A percentile compares a stretch with the other conserved stretches of the same genome.
These are phyloP conservation scores for Leucoagaricus sp. DNA, from an alignment of 1,284 basidiomycete genomes.

Conservation along the genomic window DNA sequence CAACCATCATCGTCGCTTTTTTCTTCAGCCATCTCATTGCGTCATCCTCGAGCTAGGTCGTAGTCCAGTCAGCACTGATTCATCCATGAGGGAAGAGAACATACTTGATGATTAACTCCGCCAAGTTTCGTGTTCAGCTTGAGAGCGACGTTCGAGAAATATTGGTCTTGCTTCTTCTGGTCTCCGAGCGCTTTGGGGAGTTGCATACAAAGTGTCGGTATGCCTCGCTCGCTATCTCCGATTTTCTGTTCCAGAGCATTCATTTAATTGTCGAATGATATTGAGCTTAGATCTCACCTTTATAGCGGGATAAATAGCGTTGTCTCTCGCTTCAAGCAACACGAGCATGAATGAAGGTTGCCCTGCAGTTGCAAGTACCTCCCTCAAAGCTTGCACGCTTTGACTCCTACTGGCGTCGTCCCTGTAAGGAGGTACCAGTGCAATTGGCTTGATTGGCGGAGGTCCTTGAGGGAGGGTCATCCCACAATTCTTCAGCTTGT, in stretches of 20 bases:
- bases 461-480: constrained; percentile 41
- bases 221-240: constrained; percentile 64
- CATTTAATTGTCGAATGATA: background rate
- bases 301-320: constrained; percentile 73
- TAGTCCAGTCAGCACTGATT: background rate
- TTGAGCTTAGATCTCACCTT: constrained; percentile 40
- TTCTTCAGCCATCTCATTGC: constrained; percentile 65
- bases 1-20: constrained; percentile 76
- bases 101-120: constrained; percentile 67
- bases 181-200: constrained; percentile 58
- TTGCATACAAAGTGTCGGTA: constrained; percentile 71
- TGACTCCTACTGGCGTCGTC: constrained; percentile 43
- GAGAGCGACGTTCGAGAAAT: constrained; percentile 72
- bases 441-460: constrained; percentile 41
- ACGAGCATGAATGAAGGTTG: constrained; percentile 65
- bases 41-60: constrained; percentile 44
- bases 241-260: constrained; percentile 42
- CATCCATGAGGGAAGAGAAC: background rate
- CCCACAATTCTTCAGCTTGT: constrained; percentile 56
- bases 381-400: constrained; percentile 43
- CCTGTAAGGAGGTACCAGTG: constrained; percentile 25
- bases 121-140: constrained; percentile 78
- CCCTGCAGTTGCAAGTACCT: constrained; percentile 33
- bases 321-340: constrained; percentile 61
- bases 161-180: constrained; percentile 63